Base-by-base conservation (phyloP, 495 filamentous ascomycete species). In the Cercophora samala region DNA sequence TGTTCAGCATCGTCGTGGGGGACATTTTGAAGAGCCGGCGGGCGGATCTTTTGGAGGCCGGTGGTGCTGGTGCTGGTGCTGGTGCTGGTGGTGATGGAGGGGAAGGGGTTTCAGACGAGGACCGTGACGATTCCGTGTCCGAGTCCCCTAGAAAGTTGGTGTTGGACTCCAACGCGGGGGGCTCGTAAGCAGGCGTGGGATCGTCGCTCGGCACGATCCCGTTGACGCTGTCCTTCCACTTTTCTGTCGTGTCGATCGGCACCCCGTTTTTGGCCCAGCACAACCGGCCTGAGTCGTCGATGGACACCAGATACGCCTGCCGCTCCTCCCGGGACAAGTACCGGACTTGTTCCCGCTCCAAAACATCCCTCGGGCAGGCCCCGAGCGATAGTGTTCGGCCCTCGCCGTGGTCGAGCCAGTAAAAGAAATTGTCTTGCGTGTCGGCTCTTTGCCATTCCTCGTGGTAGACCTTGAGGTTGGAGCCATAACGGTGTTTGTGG, bases 361-460 rank as follows among this genome's bases (percentile, higher is more conserved):
- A 78, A 24, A 81, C 78, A 62, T 89, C 86, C 9, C 91, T 85
- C 1, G 89, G 81, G 66, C 89, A 90, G 11, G 82, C 76, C 5
- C 81, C 77, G 13, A 91, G 71, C 52, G 88, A 84, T 26, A 91
- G 70, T 25, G 80, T 70, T 42, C 77, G 83, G 5, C 91, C 91
- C 52, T 88, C 89, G 3, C 93, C 93, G 60, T 91, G 79, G 74
- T 97, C 93, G n/a, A 97, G 82, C 93, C 93, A 97, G 77, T 92
- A 93, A 75, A 97, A 97, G 82, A 96, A 97, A 72, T 94, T 97
- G 75, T 97, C 88, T 8, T 60, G 85, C 0, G 91, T 93, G 13
- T 89, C 81, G 2, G 85, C 80, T 64, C 84, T 84, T 75, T 93
- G 91, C 93, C 93, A 97, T 64, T 89, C 86, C 51, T 84, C 82